Percentiles rank a stretch among this genome's conserved stretches.
These are phyloP conservation scores for Sphaerulina populicola DNA, from an alignment of 2,329 filamentous ascomycete genomes.

Conservation along the genomic window DNA sequence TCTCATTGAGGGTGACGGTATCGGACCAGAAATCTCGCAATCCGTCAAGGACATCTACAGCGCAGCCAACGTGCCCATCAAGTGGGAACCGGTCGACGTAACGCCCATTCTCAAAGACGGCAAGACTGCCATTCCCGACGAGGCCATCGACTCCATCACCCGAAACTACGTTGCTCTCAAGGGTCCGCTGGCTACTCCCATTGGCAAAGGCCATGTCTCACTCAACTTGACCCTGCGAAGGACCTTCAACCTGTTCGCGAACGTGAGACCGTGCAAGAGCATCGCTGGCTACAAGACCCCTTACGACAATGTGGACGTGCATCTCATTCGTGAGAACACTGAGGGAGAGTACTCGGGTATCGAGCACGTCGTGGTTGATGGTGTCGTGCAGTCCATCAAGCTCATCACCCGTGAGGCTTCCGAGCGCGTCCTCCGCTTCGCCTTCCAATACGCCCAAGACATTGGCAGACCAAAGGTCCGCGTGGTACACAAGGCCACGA, in stretches of 20 bases:
- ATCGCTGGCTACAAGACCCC: slow-evolving; percentile 97
- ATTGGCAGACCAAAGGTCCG: slow-evolving; percentile 95
- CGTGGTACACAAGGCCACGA: slow-evolving; percentile 98
- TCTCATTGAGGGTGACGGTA: slow-evolving; percentile 97
- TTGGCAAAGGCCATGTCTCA: slow-evolving; percentile 98
- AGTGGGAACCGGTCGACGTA: slow-evolving; percentile 96
- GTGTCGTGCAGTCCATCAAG: slow-evolving; percentile 98
- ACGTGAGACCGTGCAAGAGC: slow-evolving; percentile 94
- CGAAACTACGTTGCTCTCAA: slow-evolving; percentile 97
- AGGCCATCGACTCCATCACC: slow-evolving; percentile 84
- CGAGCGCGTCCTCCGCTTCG: slow-evolving; percentile 91
- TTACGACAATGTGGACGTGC: slow-evolving; percentile 93
- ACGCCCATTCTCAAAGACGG: slow-evolving; percentile 89
- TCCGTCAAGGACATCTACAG: slow-evolving; percentile 98
- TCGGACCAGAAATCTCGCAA: slow-evolving; percentile 89
- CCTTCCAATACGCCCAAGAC: slow-evolving; percentile 93
- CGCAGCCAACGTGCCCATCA: slow-evolving; percentile 89
- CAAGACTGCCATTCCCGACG: slow-evolving; percentile 88
- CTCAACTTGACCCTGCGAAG: slow-evolving; percentile 97
- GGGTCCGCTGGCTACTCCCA: slow-evolving; percentile 92
- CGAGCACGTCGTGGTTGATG: slow-evolving; percentile 95
- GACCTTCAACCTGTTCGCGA: slow-evolving; percentile 99
- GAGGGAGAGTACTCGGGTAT: slow-evolving; percentile 99
- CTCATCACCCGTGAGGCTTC: slow-evolving; percentile 92
- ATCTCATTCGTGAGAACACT: slow-evolving; percentile 98